Percentiles rank a stretch among this genome's conserved stretches.
Evolutionary conservation across 441 rosid genomes (phyloP).

Genomic region (Adansonia grandidieri): DNA sequence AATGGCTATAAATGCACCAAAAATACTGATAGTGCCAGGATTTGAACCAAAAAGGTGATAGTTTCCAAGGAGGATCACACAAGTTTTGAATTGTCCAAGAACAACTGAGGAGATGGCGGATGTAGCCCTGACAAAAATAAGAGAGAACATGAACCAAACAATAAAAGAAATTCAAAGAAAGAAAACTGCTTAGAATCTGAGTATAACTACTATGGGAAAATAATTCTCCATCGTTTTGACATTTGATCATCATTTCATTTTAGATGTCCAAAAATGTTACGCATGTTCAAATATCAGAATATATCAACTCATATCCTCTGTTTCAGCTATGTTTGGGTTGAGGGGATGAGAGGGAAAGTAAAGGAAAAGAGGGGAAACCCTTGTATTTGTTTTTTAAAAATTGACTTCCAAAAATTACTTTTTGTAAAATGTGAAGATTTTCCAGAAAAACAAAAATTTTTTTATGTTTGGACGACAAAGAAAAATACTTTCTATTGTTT

Average conservation of each 20-base stretch:
- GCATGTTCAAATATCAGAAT: background rate
- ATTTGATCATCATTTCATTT: background rate
- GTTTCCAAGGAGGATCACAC: conserved; percentile 65
- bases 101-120: conserved; percentile 72
- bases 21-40: conserved; percentile 62
- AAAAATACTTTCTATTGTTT: too few relatives aligned
- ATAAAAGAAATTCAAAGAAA: background rate
- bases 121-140: conserved; percentile 56
- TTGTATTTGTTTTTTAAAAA: background rate
- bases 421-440: too few relatives aligned
- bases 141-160: background rate
- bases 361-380: too few relatives aligned
- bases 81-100: conserved; percentile 80
- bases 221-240: background rate
- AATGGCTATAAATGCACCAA: conserved; percentile 66
- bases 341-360: too few relatives aligned
- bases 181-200: background rate
- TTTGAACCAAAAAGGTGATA: conserved; percentile 60
- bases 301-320: background rate
- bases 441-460: too few relatives aligned
- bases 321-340: background rate
- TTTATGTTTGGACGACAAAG: too few relatives aligned
- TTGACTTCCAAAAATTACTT: background rate
- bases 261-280: background rate
- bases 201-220: background rate